Base-by-base conservation (phyloP, 1,284 basidiomycete genomes). In the Ustilago loliicola region DNA sequence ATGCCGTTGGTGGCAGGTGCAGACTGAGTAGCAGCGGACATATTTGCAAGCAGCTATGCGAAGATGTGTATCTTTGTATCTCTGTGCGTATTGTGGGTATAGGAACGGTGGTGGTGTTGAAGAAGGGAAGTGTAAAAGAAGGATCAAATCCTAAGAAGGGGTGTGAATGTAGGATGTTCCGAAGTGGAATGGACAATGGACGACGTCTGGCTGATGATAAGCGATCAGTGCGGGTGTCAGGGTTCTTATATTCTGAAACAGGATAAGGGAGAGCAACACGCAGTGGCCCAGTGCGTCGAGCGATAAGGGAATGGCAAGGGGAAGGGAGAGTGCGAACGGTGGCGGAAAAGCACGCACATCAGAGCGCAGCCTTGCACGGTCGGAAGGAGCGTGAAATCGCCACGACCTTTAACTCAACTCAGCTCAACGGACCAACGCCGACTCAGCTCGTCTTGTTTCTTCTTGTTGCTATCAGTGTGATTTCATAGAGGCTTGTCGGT, bases 1-100 rank as follows among this genome's bases (percentile, higher is more conserved):
- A 76, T 30, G 65, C 62, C 74, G 66, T 69, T 76, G 50, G 73
- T 55, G 21, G 59, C 57, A 23, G 77, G 71, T 1, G 77, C 65
- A 15, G 68, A 60, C 32, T 72, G 70, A 51, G 76, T 82, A 56
- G 79, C 72, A 42, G 80, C 75, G 2, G 79, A 74, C 75, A 79
- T 78, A 29, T 42, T 59, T 8, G 30, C 21, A 9, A 17, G 56
- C 19, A 15, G 50, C 45, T 51, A 17, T 13, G 48, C 21, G 13
- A 23, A 10, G 23, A 34, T 63, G 52, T 52, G 34, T 52, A 56
- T 10, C 36, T 38, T n/a, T 42, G 13, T n/a, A 30, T n/a, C 32
- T 36, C 53, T 27, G 21, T 58, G 58, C 21, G 2, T 8, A 19
- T 45, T 50, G 36, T 19, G 23, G 38, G 32, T 19, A n/a, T n/a